A percentile compares a stretch with the other conserved stretches of the same genome.
Evolutionary conservation across 1,284 basidiomycete genomes (phyloP).

Genomic region (Puccinia polysora): DNA sequence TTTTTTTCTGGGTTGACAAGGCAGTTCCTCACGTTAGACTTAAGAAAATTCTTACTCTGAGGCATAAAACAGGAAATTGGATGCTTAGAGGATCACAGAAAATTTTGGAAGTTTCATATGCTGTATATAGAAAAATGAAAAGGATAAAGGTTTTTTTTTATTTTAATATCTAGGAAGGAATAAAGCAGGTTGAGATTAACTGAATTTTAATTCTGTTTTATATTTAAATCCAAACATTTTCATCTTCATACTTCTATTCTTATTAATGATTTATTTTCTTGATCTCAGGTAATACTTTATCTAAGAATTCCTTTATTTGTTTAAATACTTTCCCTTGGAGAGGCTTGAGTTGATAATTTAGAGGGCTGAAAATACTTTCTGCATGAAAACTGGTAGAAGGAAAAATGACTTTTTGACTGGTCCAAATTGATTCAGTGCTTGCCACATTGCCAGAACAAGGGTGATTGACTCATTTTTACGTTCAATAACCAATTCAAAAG

Average conservation of each 20-base stretch:
- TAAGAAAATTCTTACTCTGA: conserved; percentile 75
- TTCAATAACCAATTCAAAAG: conserved; percentile 95
- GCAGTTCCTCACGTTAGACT: conserved; percentile 78
- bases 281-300: conserved; percentile 53
- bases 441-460: conserved; percentile 42
- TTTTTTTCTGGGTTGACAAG: conserved; percentile 75
- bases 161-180: background rate
- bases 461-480: conserved; percentile 69
- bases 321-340: conserved; percentile 68
- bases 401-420: conserved; percentile 66
- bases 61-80: conserved; percentile 85
- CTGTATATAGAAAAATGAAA: conserved; percentile 55
- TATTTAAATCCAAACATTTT: conserved; percentile 57
- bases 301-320: conserved; percentile 65
- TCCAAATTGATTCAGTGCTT: background rate
- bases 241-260: conserved; percentile 72
- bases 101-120: conserved; percentile 82
- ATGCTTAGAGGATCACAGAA: conserved; percentile 72
- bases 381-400: conserved; percentile 91
- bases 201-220: conserved; percentile 76
- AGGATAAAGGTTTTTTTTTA: background rate
- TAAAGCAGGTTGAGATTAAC: conserved; percentile 48
- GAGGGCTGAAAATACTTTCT: conserved; percentile 72
- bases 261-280: conserved; percentile 63
- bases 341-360: conserved; percentile 80